Percentiles rank a stretch among this genome's conserved stretches.
Conservation (phyloP, 1,284 basidiomycete genomes). For the Omphalotus olearius region DNA sequence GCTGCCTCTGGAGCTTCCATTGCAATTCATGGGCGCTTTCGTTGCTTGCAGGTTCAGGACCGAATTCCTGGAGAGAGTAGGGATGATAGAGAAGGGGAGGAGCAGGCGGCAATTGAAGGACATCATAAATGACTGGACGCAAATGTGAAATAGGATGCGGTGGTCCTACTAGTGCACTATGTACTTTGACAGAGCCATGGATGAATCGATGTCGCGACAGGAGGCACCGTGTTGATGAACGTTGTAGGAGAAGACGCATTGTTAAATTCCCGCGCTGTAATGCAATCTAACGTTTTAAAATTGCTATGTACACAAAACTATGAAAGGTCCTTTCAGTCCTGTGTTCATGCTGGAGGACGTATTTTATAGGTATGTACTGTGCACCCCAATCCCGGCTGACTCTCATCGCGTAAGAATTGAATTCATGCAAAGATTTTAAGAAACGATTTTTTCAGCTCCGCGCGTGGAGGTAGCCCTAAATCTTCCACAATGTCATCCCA, state of each 20-base stretch:
- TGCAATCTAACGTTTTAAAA: background rate
- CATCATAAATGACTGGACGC: constrained; percentile 70
- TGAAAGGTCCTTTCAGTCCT: background rate
- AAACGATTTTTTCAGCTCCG: constrained; percentile 28
- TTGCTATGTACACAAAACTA: constrained; percentile 6
- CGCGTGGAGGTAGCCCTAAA: constrained; percentile 34
- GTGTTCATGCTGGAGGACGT: no score
- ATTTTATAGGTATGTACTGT: no score
- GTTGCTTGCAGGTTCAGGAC: constrained; percentile 19
- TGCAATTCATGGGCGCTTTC: constrained; percentile 52
- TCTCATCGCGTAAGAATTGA: background rate
- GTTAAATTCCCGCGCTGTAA: no score
- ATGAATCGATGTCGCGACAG: constrained; percentile 27
- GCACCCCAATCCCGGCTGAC: no score
- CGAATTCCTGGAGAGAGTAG: constrained; percentile 15
- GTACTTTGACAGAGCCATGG: constrained; percentile 33
- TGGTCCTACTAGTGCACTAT: constrained; percentile 56
- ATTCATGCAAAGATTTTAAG: constrained; percentile 17
- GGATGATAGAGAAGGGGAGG: constrained; percentile 15
- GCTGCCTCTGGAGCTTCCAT: constrained; percentile 62
- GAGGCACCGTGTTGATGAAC: constrained; percentile 11
- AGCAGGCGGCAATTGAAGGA: constrained; percentile 32
- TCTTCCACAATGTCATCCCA: constrained; percentile 43
- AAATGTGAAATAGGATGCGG: constrained; percentile 74
- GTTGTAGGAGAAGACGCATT: constrained; percentile 11